phyloP scores from a whole-genome alignment of 2,329 filamentous ascomycete species.

The Bipolaris sorokiniana region DNA sequence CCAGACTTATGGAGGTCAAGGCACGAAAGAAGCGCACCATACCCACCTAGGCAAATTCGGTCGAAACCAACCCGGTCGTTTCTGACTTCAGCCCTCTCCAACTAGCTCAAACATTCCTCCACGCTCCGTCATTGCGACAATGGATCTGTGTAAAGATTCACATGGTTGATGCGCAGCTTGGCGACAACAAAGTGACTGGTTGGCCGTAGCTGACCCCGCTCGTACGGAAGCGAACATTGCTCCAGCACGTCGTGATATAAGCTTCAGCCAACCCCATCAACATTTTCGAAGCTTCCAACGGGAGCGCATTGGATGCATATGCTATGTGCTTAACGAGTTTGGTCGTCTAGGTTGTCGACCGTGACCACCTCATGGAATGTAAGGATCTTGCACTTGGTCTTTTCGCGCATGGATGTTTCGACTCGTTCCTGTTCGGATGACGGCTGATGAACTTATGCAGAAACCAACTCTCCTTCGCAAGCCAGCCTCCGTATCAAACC shows the following conservation, averaged over 20 bases:
- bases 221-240: slow-evolving; percentile 15
- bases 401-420: neutral
- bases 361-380: neutral
- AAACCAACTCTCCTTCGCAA: slow-evolving; percentile 1
- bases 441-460: slow-evolving; percentile 10
- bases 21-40: slow-evolving; percentile 32
- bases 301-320: neutral
- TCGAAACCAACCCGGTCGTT: slow-evolving; percentile 24
- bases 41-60: slow-evolving; percentile 26
- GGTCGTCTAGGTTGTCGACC: neutral
- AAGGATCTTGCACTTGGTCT: neutral
- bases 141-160: slow-evolving; percentile 3
- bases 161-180: slow-evolving; percentile 8
- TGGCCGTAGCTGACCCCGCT: slow-evolving; percentile 16
- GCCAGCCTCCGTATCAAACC: neutral
- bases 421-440: neutral
- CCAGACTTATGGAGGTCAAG: slow-evolving; percentile 33
- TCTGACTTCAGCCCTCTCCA: slow-evolving; percentile 17
- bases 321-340: neutral
- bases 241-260: slow-evolving; percentile 8
- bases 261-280: neutral
- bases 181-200: slow-evolving; percentile 10
- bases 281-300: neutral
- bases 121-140: slow-evolving; percentile 4
- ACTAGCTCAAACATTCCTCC: neutral